phyloP scores from a whole-genome alignment of 129 eudicot genomes.

The Daucus carota region DNA sequence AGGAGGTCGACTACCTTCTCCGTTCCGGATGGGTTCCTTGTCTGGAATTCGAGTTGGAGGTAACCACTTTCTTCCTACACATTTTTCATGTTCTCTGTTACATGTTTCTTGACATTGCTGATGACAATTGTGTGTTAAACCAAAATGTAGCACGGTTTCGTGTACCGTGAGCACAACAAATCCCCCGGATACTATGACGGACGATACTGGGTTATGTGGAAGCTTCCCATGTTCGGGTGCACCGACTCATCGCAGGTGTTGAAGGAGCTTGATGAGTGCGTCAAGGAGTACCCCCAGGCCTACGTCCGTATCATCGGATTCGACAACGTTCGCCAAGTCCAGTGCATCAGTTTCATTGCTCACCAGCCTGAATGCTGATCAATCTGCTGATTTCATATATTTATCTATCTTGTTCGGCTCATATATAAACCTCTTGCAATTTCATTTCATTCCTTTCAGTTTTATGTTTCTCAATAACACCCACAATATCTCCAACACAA shows the following conservation, averaged over 20 bases:
- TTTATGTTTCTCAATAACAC: not conserved
- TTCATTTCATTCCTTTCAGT: not conserved
- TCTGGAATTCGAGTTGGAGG: constrained; percentile 60
- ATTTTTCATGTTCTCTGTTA: not conserved
- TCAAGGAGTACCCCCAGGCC: constrained; percentile 48
- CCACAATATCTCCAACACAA: not conserved
- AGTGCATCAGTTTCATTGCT: constrained; percentile 63
- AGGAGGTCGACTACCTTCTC: constrained; percentile 54
- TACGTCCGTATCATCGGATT: constrained; percentile 68
- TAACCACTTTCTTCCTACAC: not conserved
- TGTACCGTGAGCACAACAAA: constrained; percentile 49
- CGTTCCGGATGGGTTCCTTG: constrained; percentile 61
- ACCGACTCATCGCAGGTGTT: constrained; percentile 52
- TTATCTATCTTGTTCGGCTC: not conserved
- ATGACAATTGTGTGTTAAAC: not conserved
- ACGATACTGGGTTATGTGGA: constrained; percentile 90
- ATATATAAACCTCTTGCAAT: not conserved
- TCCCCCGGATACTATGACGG: constrained; percentile 84
- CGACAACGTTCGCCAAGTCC: constrained; percentile 68
- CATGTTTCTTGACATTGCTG: not conserved
- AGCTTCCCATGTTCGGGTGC: constrained; percentile 79
- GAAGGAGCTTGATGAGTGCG: constrained; percentile 43
- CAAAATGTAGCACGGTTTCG: constrained; percentile 41
- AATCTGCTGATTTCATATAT: not conserved
- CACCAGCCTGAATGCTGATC: constrained; percentile 30